These are phyloP conservation scores for Alternaria arborescens DNA, from an alignment of 2,329 filamentous ascomycete species.

Conservation along the genomic window DNA sequence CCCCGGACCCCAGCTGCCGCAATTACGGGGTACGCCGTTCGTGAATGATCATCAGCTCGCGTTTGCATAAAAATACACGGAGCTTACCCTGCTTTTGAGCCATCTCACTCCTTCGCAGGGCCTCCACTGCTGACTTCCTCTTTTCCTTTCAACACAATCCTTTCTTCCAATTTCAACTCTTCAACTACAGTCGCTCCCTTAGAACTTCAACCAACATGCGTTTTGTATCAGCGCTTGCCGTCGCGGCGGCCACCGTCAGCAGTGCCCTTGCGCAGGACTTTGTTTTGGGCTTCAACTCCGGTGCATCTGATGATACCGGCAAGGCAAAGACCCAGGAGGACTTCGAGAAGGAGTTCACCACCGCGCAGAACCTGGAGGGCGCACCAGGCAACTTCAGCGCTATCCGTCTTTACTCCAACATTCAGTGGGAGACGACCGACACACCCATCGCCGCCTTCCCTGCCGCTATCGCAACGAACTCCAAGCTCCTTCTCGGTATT, in stretches of 20 bases:
- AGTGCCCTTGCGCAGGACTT: conserved; percentile 34
- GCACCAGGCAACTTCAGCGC: conserved; percentile 71
- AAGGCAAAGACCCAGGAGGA: conserved; percentile 67
- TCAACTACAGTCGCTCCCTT: conserved; percentile 25
- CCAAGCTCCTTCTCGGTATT: conserved; percentile 49
- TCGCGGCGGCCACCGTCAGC: conserved; percentile 34
- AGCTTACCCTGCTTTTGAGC: background rate
- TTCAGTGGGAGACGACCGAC: conserved; percentile 71
- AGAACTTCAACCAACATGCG: conserved; percentile 26
- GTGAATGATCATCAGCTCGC: conserved; percentile 18
- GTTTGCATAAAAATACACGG: conserved; percentile 18
- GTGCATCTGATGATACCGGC: conserved; percentile 40
- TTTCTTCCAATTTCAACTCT: conserved; percentile 2
- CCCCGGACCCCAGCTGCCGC: background rate
- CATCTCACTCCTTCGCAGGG: background rate
- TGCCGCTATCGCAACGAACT: conserved; percentile 46
- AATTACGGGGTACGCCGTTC: conserved; percentile 18
- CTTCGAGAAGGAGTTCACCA: conserved; percentile 74
- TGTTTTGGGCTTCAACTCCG: conserved; percentile 47
- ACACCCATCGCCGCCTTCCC: conserved; percentile 65
- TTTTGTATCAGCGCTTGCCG: conserved; percentile 29
- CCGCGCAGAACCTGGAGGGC: conserved; percentile 68
- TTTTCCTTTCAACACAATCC: background rate
- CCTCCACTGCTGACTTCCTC: conserved; percentile 1
- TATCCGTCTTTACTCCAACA: conserved; percentile 76